phyloP scores from a whole-genome alignment of 129 eudicot species.

The Calendula officinalis region DNA sequence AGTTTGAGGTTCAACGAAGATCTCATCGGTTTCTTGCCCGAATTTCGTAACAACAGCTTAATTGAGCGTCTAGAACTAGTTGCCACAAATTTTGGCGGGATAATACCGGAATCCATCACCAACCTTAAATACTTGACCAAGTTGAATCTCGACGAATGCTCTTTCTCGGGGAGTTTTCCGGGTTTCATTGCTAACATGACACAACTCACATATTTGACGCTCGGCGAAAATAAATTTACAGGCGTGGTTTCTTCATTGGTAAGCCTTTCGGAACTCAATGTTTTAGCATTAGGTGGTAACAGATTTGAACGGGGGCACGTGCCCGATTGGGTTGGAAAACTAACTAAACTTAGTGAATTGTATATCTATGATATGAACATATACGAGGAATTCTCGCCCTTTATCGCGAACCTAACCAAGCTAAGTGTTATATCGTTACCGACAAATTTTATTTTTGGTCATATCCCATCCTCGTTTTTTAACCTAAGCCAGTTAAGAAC shows the following conservation, averaged over 20 bases:
- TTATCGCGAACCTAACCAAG: slow-evolving; percentile 26
- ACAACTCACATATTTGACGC: slow-evolving; percentile 1
- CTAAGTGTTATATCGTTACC: background rate
- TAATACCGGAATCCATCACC: slow-evolving; percentile 20
- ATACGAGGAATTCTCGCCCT: slow-evolving; percentile 12
- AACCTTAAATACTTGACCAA: background rate
- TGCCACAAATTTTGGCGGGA: slow-evolving; percentile 15
- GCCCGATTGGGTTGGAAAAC: slow-evolving; percentile 7
- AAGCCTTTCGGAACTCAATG: background rate
- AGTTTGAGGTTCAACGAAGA: background rate
- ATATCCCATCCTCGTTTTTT: slow-evolving; percentile 25
- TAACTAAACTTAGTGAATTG: background rate
- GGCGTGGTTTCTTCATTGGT: background rate
- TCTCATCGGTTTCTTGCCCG: slow-evolving; percentile 1
- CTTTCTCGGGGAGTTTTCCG: slow-evolving; percentile 26
- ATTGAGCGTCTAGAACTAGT: background rate
- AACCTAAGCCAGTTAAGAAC: slow-evolving; percentile 16
- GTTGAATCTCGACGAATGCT: background rate
- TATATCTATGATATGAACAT: slow-evolving; percentile 2
- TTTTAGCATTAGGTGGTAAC: background rate
- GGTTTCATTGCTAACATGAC: slow-evolving; percentile 17
- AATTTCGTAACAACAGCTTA: slow-evolving; percentile 8
- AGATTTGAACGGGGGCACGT: background rate
- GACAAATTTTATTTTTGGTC: background rate
- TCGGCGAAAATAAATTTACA: background rate